phyloP scores from a whole-genome alignment of 768 basidiomycete species.

The Panus rudis region DNA sequence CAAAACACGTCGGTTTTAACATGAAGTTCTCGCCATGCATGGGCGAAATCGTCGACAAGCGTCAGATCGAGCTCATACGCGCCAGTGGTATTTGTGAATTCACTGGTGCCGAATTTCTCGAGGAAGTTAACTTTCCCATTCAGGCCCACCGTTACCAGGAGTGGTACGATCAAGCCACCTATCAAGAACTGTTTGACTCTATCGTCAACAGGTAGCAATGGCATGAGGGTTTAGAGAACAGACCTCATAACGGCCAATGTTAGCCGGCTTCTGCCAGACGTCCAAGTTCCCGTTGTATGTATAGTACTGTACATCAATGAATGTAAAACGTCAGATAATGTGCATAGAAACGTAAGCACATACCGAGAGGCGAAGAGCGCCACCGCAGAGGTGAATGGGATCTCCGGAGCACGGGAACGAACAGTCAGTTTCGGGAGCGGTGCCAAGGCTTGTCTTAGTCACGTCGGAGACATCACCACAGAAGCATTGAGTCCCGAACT shows the following conservation, averaged over 20 bases:
- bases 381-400: slow-evolving; percentile 63
- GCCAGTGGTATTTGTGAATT: slow-evolving; percentile 60
- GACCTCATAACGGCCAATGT: slow-evolving; percentile 68
- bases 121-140: slow-evolving; percentile 80
- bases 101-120: slow-evolving; percentile 65
- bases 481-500: slow-evolving; percentile 68
- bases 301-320: background rate
- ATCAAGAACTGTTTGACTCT: slow-evolving; percentile 33
- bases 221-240: slow-evolving; percentile 13
- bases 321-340: background rate
- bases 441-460: slow-evolving; percentile 23
- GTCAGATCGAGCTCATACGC: slow-evolving; percentile 73
- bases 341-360: slow-evolving; percentile 20
- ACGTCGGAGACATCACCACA: slow-evolving; percentile 66
- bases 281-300: slow-evolving; percentile 26
- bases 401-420: slow-evolving; percentile 60
- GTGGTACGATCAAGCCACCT: slow-evolving; percentile 59
- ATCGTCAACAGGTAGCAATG: background rate
- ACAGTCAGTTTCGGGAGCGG: slow-evolving; percentile 33
- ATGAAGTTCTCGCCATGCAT: slow-evolving; percentile 73
- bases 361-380: slow-evolving; percentile 48
- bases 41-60: slow-evolving; percentile 34
- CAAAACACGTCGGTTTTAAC: slow-evolving; percentile 77
- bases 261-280: slow-evolving; percentile 57
- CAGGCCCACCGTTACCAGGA: slow-evolving; percentile 69